A percentile compares a stretch with the other conserved stretches of the same genome.
Conservation (phyloP, 495 filamentous ascomycete species). For the Lophium mytilinum region DNA sequence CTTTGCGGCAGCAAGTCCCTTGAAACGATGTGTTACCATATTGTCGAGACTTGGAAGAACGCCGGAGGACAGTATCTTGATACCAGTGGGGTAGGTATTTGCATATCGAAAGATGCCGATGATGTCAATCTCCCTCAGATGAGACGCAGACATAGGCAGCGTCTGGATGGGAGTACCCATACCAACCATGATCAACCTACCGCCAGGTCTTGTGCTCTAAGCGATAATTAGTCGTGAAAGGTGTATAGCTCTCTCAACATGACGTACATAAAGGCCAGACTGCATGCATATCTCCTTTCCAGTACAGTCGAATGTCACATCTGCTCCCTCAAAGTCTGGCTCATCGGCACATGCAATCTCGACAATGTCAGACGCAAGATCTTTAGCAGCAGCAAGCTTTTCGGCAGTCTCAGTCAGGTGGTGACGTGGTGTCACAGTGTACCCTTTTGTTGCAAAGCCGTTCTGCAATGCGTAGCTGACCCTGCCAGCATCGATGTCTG, state of each 20-base stretch:
- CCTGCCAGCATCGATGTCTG: conserved; percentile 28
- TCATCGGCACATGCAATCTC: conserved; percentile 22
- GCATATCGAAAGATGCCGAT: conserved; percentile 31
- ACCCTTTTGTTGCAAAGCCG: conserved; percentile 26
- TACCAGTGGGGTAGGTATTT: conserved; percentile 29
- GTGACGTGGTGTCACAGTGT: conserved; percentile 21
- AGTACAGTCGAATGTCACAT: conserved; percentile 32
- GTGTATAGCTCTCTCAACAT: not conserved
- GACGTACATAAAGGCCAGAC: conserved; percentile 28
- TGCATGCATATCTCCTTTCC: conserved; percentile 32
- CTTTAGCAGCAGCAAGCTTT: conserved; percentile 23
- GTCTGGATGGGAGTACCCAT: conserved; percentile 32
- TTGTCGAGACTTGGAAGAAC: conserved; percentile 26
- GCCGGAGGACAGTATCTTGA: conserved; percentile 27
- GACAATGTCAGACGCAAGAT: conserved; percentile 21
- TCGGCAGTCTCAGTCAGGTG: conserved; percentile 17
- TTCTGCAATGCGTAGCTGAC: conserved; percentile 27
- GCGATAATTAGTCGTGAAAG: not conserved
- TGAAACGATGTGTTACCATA: conserved; percentile 29
- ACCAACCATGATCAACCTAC: conserved; percentile 28
- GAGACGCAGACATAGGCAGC: conserved; percentile 27
- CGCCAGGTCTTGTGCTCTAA: conserved; percentile 30
- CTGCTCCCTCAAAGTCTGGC: conserved; percentile 23
- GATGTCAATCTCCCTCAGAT: conserved; percentile 29
- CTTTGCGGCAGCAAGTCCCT: conserved; percentile 24